A percentile compares a stretch with the other conserved stretches of the same genome.
phyloP scores from a whole-genome alignment of 148 eudicot genomes.

The Rhododendron griersonianum region DNA sequence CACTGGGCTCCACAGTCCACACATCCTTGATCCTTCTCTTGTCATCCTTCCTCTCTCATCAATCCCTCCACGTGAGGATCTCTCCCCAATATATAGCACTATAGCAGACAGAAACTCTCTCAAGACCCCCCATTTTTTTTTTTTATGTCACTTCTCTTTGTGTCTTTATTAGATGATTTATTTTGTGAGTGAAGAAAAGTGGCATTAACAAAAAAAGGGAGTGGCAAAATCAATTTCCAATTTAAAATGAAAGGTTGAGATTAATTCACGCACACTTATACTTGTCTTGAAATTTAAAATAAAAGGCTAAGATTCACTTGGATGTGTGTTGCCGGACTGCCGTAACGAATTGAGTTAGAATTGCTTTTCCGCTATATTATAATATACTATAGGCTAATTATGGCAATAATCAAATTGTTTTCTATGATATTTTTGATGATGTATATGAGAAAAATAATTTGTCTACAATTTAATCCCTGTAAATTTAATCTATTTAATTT shows the following conservation, averaged over 20 bases:
- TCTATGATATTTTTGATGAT: no score
- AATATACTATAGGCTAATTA: no score
- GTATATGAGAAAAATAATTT: no score
- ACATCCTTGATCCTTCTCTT: not conserved
- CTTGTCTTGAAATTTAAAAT: not conserved
- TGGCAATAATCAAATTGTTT: no score
- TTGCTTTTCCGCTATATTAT: no score
- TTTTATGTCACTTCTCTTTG: no score
- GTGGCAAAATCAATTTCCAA: no score
- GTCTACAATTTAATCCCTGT: no score
- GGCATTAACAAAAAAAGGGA: no score
- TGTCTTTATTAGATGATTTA: no score
- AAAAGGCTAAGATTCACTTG: not conserved
- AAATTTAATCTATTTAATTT: no score
- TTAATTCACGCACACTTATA: not conserved
- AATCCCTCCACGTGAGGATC: not conserved
- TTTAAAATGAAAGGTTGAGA: not conserved
- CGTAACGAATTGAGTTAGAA: not conserved
- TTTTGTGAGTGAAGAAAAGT: no score
- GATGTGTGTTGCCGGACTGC: not conserved
- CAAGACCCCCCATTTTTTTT: not conserved
- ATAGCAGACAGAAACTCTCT: not conserved
- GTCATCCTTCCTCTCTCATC: not conserved
- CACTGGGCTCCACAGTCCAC: constrained; percentile 20
- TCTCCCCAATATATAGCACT: not conserved